Evolutionary conservation across 129 eudicot species (phyloP), one percentile per base, ranked within the genome.

Genomic region (Flaveria bidentis): DNA sequence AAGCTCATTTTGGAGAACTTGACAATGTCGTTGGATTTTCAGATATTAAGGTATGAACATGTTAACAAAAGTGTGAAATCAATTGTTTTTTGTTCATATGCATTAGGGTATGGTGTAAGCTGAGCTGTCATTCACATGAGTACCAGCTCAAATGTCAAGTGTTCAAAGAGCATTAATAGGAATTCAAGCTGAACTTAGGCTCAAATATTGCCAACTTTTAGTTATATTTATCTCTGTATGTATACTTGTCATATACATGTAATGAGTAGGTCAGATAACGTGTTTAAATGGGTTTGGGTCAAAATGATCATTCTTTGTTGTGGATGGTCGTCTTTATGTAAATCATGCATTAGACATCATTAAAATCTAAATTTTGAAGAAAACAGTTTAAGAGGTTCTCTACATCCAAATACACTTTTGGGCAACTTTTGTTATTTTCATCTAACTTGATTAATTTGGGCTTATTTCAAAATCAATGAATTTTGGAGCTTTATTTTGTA

Each of bases 1-100:
- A 94, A 76, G 98, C 96, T 81, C 98, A 94, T 79, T 94, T 94
- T 73, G 98, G 98, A 55, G 96, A 94, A 71, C 86, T 71, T 20
- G 98, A 94, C 70, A 64, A 26, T 74, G 1, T 88, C 66, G 91
- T 39, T 45, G 98, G 98, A 33, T 94, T 94, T 83, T 85, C 98
- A 18, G 98, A 94, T 78, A 80, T 87, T 44, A 83, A 83, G 96
- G 98, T 94, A 85, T 69, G 73, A 18, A 22, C 57, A 76, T 62
- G 15, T 51, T 2, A 67, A 4, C 56, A 16, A 47, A 58, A 45
- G 49, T 12, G 33, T 63, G 63, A 63, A 60, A 30, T 45, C 28
- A 56, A 1, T 36, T 7, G 9, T 55, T 72, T 22, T 30, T 56
- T 72, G 9, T 33, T 39, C 25, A 18, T 16, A 33, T n/a, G 50